phyloP scores from a whole-genome alignment of 768 basidiomycete genomes.

The Boletales sp. region DNA sequence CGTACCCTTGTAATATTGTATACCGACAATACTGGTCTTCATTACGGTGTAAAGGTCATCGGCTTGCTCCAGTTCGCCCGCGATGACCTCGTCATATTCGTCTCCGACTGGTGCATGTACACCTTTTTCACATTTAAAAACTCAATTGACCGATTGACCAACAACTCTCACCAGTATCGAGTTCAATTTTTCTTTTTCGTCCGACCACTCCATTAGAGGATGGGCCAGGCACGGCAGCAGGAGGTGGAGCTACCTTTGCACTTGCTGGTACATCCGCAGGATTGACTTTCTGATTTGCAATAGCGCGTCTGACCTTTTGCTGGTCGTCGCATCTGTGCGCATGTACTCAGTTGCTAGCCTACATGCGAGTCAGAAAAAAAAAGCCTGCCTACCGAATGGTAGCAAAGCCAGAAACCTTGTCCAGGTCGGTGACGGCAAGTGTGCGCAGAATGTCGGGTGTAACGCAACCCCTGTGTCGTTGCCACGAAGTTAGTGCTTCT shows the following conservation, averaged over 20 bases:
- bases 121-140: conserved; percentile 14
- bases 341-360: neutral
- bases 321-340: conserved; percentile 53
- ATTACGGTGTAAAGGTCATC: conserved; percentile 70
- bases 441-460: conserved; percentile 51
- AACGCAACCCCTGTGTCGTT: conserved; percentile 61
- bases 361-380: neutral
- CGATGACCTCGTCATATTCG: conserved; percentile 41
- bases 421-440: conserved; percentile 43
- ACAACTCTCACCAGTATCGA: conserved; percentile 18
- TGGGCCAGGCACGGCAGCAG: conserved; percentile 1
- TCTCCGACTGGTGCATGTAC: conserved; percentile 24
- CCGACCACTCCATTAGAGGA: conserved; percentile 9
- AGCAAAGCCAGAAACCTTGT: conserved; percentile 47
- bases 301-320: conserved; percentile 56
- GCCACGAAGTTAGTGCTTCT: conserved; percentile 10
- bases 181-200: conserved; percentile 45
- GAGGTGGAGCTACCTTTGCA: conserved; percentile 28
- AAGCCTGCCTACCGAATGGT: conserved; percentile 42
- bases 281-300: conserved; percentile 52
- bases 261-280: conserved; percentile 52
- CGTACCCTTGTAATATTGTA: conserved; percentile 77
- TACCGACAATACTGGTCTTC: conserved; percentile 67
- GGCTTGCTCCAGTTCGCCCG: conserved; percentile 41
- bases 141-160: conserved; percentile 10